These are phyloP conservation scores for Penicillium lividum DNA, from an alignment of 495 filamentous ascomycete genomes.

Conservation along the genomic window DNA sequence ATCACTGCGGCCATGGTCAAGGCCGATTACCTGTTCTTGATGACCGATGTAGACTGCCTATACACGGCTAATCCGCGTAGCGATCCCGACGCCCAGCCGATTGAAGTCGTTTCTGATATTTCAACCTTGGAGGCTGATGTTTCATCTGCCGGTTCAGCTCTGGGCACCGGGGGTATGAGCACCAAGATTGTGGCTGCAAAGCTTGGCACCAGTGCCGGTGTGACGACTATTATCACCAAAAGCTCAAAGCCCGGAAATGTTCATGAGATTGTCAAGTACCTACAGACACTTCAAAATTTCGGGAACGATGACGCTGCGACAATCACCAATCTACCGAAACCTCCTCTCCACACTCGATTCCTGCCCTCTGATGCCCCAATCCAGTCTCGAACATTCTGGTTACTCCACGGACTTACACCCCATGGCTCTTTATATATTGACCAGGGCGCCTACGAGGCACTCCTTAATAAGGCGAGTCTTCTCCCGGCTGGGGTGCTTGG, in stretches of 20 bases:
- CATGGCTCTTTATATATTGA: conserved; percentile 94
- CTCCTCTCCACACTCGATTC: conserved; percentile 89
- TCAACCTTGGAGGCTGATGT: conserved; percentile 83
- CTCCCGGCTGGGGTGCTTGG: conserved; percentile 89
- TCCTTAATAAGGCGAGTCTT: conserved; percentile 80
- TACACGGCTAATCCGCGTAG: conserved; percentile 93
- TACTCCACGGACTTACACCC: conserved; percentile 89
- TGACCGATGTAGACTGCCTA: conserved; percentile 98
- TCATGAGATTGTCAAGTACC: conserved; percentile 77
- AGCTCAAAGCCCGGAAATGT: conserved; percentile 94
- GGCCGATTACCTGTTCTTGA: conserved; percentile 94
- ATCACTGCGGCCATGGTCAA: conserved; percentile 98
- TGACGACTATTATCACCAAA: conserved; percentile 91
- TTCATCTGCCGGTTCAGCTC: conserved; percentile 79
- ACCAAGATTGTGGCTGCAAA: conserved; percentile 96
- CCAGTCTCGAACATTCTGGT: conserved; percentile 93
- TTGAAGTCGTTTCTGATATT: conserved; percentile 93
- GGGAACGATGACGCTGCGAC: conserved; percentile 14
- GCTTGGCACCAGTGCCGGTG: conserved; percentile 90
- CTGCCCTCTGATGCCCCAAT: conserved; percentile 84
- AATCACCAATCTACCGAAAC: conserved; percentile 21
- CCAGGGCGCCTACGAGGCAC: conserved; percentile 76
- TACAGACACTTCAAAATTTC: conserved; percentile 57
- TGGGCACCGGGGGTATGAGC: conserved; percentile 97
- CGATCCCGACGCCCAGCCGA: conserved; percentile 80